Base-by-base conservation (phyloP, 2,329 filamentous ascomycete species). In the Cryphonectria japonica region DNA sequence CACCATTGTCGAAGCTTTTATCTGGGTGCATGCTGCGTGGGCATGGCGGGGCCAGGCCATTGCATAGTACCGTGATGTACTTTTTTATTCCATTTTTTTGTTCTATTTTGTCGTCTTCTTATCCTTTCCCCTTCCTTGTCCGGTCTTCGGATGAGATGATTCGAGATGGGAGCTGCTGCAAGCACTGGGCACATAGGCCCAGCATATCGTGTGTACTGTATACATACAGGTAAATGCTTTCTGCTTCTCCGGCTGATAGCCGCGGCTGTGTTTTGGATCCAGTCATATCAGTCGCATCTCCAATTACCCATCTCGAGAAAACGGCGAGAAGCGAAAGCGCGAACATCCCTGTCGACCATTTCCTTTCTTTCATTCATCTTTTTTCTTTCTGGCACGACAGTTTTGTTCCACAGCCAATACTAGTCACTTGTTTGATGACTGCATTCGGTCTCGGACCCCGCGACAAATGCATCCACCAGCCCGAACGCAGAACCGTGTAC, bases 271-370 rank as follows among this genome's bases (percentile, higher is more conserved):
- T 39, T 16, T 19, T 34, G 34, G 8, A 59, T 34, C 62, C 50
- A 61, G 57, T 29, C 52, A 26, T 29, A 59, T 46, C 43, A 32
- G 13, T 65, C 29, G 29, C 63, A 14, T 22, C 46, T 41, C 50
- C 16, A 22, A 32, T 50, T 52, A 60, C 63, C 46, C 54, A 66
- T 37, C 9, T 59, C 34, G 60, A 60, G 66, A 66, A 66, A 39
- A 59, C 64, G 65, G 57, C 54, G 69, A 68, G 37, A 64, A 60
- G 63, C 63, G 63, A 65, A 52, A 37, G 63, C 63, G 41, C 63
- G 63, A 65, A 65, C 41, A 43, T 16, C 37, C 62, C 26, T 9
- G 41, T 29, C 29, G 29, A 11, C 63, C 8, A 9, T 50, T 50
- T 50, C 22, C 2, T n/a, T 50, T 50, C 2, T n/a, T 50, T 8